phyloP scores from a whole-genome alignment of 2,329 filamentous ascomycete species.

The Claviceps sp. region DNA sequence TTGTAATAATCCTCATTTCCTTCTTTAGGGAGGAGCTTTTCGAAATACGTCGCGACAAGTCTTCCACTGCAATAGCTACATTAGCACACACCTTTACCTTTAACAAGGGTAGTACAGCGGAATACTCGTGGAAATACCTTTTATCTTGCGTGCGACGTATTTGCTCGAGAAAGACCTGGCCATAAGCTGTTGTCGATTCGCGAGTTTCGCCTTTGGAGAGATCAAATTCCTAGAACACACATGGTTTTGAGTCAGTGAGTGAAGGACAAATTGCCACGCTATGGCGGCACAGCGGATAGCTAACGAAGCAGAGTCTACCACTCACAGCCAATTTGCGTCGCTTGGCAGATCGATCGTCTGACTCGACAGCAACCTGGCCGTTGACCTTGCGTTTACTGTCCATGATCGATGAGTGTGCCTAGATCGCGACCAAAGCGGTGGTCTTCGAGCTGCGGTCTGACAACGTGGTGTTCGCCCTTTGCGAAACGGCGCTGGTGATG shows the following conservation, averaged over 20 bases:
- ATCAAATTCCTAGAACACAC: slow-evolving; percentile 26
- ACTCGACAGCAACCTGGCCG: slow-evolving; percentile 29
- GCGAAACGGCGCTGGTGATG: not conserved
- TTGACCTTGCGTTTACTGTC: slow-evolving; percentile 45
- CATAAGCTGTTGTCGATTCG: slow-evolving; percentile 57
- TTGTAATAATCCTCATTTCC: slow-evolving; percentile 65
- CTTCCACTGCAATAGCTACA: slow-evolving; percentile 43
- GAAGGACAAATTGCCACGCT: too few species aligned
- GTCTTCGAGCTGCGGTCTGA: not conserved
- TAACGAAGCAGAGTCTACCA: slow-evolving; percentile 2
- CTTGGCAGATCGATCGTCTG: slow-evolving; percentile 41
- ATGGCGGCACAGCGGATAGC: not conserved
- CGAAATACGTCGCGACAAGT: slow-evolving; percentile 60
- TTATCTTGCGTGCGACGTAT: slow-evolving; percentile 70
- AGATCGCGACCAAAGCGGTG: slow-evolving; percentile 9
- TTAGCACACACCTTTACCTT: not conserved
- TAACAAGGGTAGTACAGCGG: too few species aligned
- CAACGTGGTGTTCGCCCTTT: not conserved
- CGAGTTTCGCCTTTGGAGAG: slow-evolving; percentile 44
- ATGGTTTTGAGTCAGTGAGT: slow-evolving; percentile 1
- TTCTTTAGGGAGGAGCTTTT: slow-evolving; percentile 52
- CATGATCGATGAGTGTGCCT: slow-evolving; percentile 25
- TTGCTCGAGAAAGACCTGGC: slow-evolving; percentile 59
- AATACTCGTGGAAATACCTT: slow-evolving; percentile 43
- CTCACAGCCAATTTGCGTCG: slow-evolving; percentile 39